Evolutionary conservation across 2,329 filamentous ascomycete species (phyloP), one percentile per base, ranked within the genome.

Genomic region (Zymoseptoria crescenta): DNA sequence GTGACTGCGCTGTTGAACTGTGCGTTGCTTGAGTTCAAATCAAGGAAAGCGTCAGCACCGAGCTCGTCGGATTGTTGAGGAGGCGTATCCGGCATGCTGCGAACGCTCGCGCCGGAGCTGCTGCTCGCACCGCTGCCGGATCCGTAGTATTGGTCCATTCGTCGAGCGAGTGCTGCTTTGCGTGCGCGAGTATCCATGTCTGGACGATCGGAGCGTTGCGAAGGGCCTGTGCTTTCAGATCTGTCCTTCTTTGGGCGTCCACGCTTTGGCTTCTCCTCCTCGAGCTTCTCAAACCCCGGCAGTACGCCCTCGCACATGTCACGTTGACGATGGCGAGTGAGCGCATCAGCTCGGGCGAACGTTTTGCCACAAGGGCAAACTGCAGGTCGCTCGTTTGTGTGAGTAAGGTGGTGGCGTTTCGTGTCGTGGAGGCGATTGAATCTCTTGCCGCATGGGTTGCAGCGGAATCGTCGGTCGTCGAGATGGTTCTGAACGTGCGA

Each of bases 401-500:
- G 94, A 59, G 97, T 99, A 77, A 97, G 96, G 66, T 92, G 88
- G 72, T 99, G 94, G 61, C 94, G 86, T 80, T 97, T 99, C 62
- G 97, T 85, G 73, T 99, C 94, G 73, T 99, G 94, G 69, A 96
- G 92, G 45, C 94, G 87, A 49, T 97, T 94, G 73, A 99, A 99
- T 76, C 91, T 93, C 77, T 97, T 97, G 56, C 88, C 82, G 78
- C 94, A 99, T 57, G 89, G 87, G 52, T 93, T 91, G 76, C 94
- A 99, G 74, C 90, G 87, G 77, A 91, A 99, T 73, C 96, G 94
- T 53, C 94, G 84, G 74, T 99, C 94, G 69, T 95, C 94, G 64
- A 99, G 86, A 75, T 99, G 94, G 3, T 94, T 99, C 76, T 99
- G 94, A 13, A 99, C 90, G 73, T 99, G 94, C 0, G 92, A 96